phyloP scores from a whole-genome alignment of 306 rosid species.

The Herpetospermum pedunculosum region DNA sequence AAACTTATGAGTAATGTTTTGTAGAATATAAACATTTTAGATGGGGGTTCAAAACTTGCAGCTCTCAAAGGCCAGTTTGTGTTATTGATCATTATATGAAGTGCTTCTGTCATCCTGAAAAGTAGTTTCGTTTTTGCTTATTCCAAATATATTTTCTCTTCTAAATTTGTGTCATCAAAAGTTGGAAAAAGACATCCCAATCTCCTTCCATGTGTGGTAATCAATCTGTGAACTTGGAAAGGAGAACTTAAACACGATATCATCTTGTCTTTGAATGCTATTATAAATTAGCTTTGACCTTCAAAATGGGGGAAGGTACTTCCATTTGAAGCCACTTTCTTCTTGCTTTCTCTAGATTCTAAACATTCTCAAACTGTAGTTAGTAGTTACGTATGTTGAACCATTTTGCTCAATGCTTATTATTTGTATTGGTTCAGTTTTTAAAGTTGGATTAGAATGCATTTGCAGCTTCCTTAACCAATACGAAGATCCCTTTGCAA shows the following conservation, averaged over 20 bases:
- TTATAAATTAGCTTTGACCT: neutral
- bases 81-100: neutral
- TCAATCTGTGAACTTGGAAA: neutral
- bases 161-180: neutral
- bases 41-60: neutral
- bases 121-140: neutral
- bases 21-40: neutral
- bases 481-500: constrained; percentile 33
- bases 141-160: neutral
- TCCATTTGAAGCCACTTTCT: neutral
- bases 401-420: neutral
- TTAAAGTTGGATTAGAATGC: neutral
- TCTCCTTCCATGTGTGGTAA: neutral
- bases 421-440: neutral
- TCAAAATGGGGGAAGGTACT: neutral
- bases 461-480: constrained; percentile 56
- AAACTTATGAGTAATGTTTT: neutral
- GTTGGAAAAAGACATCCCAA: neutral
- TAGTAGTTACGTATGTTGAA: neutral
- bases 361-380: neutral
- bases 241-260: neutral
- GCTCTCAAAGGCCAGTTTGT: neutral
- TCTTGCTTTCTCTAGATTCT: neutral
- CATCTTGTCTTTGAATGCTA: neutral
- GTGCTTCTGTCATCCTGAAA: neutral